Conservation (phyloP, 306 rosid genomes). For the Prosopis cineraria region DNA sequence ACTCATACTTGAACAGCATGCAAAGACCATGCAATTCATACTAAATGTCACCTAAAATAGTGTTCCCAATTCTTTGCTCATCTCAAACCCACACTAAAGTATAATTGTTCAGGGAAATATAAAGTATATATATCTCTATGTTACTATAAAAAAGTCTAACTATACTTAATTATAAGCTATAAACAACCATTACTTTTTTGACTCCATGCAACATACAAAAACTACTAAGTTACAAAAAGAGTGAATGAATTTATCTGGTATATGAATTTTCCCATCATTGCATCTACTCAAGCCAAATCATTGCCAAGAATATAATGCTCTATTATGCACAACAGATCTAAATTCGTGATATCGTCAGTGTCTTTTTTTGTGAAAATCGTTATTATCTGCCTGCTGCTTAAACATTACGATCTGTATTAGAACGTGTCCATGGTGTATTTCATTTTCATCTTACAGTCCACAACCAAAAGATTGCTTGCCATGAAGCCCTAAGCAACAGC, state of each 20-base stretch:
- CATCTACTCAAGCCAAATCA: background rate
- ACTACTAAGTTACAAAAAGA: too few relatives aligned
- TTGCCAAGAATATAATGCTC: background rate
- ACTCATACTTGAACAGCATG: background rate
- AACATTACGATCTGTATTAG: background rate
- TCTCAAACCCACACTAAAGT: background rate
- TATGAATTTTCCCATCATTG: background rate
- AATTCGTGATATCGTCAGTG: background rate
- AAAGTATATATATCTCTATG: too few relatives aligned
- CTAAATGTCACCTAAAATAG: background rate
- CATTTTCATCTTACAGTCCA: constrained; percentile 11
- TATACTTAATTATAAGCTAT: too few relatives aligned
- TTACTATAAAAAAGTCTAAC: too few relatives aligned
- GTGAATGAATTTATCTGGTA: background rate
- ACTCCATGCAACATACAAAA: background rate
- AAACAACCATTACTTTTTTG: too few relatives aligned
- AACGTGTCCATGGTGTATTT: background rate
- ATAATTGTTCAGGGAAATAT: background rate
- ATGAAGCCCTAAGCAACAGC: background rate
- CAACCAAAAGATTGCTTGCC: background rate
- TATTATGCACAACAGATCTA: background rate
- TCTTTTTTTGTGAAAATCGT: too few relatives aligned
- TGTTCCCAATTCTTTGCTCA: background rate
- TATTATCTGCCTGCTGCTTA: background rate
- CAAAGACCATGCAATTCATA: background rate